Evolutionary conservation across 345 rosid species (phyloP), one percentile per base, ranked within the genome.

Genomic region (Brassica carinata): DNA sequence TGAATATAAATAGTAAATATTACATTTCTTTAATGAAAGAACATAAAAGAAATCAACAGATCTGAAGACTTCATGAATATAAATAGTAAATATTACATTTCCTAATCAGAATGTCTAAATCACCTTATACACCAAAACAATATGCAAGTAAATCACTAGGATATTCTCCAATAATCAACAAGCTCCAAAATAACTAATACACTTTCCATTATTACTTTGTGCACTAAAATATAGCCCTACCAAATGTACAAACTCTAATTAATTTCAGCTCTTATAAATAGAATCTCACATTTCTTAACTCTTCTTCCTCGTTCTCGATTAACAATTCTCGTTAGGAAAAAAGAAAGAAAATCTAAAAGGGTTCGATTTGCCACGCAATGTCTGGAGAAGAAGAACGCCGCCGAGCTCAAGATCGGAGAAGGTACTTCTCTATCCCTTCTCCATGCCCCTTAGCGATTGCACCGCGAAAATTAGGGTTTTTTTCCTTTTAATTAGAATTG

Each of bases 391-490:
- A 93, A 84, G 97, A 96, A 96, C 73, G 98, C 99, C 30, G 90
- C 99, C 4, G 98, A 96, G 85, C 99, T 96, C 88, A 96, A 96
- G 87, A 96, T 96, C 68, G 99, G 99, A 77, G 98, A 96, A 10
- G 98, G 98, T 90, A 87, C 1, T 0, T 66, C 31, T 72, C 79
- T 77, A 30, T 62, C 57, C 13, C 59, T 68, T 79, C 67, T 63
- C 61, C 33, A 2, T 17, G 17, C n/a, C 31, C 67, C 31, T 10
- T 13, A 1, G 13, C 69, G 43, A 30, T 11, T 33, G 13, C 2
- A 57, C 27, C 36, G 3, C 19, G 26, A 63, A 43, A 69, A 36
- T 80, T 70, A 67, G 80, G 74, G 53, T 7, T 72, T 57, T n/a
- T 0, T 43, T 29, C 0, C 0, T 1, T 13, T 19, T 38, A 55